Evolutionary conservation across 768 basidiomycete species (phyloP).

Genomic region (Kwoniella dendrophila): DNA sequence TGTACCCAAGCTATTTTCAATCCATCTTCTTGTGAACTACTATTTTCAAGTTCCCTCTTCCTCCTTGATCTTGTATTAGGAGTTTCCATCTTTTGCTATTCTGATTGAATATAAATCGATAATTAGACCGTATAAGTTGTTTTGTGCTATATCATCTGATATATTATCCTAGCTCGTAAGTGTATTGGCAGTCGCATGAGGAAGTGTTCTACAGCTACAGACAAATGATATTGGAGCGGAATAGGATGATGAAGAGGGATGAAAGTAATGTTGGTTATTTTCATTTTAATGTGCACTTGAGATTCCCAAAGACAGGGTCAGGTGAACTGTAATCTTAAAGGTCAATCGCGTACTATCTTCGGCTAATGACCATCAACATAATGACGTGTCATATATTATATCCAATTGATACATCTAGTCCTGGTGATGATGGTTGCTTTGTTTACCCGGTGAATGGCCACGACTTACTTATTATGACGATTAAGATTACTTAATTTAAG

Average conservation of each 20-base stretch:
- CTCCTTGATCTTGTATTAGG: conserved; percentile 41
- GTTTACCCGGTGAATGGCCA: no score
- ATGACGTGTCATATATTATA: conserved; percentile 11
- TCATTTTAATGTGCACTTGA: not conserved
- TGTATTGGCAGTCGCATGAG: no score
- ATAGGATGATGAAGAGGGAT: no score
- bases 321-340: not conserved
- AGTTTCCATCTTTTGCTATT: conserved; percentile 29
- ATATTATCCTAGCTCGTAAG: no score
- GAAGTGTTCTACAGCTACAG: no score
- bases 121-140: no score
- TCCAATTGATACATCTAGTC: not conserved
- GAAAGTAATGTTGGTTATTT: conserved; percentile 1
- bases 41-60: conserved; percentile 35
- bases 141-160: not conserved
- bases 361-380: no score
- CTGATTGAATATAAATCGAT: not conserved
- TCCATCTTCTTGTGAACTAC: conserved; percentile 29
- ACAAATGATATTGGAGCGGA: no score
- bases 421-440: not conserved
- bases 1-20: conserved; percentile 33
- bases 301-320: conserved; percentile 1
- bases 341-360: conserved; percentile 7
- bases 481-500: no score
- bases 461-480: no score